These are phyloP conservation scores for Circinella umbellata DNA, from an alignment of 371 early-diverging fungal species.

Conservation along the genomic window DNA sequence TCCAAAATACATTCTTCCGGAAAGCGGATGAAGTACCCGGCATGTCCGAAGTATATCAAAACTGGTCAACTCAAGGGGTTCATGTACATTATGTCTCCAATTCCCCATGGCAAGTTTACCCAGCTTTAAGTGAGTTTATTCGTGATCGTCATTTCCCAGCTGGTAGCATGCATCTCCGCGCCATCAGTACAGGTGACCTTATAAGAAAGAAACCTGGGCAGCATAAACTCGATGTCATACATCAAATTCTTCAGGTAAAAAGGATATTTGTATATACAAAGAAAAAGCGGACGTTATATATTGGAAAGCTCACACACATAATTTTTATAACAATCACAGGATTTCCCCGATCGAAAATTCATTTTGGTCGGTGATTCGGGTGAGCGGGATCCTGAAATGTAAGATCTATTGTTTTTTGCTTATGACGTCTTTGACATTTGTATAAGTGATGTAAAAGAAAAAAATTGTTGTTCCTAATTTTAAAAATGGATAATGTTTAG, in stretches of 20 bases:
- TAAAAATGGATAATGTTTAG: slow-evolving; percentile 15
- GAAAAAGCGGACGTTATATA: no score
- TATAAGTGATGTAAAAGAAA: no score
- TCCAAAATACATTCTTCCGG: slow-evolving; percentile 51
- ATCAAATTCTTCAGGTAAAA: slow-evolving; percentile 33
- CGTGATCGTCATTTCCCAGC: slow-evolving; percentile 38
- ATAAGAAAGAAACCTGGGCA: slow-evolving; percentile 38
- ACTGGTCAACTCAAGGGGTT: slow-evolving; percentile 39
- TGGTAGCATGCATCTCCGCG: slow-evolving; percentile 50
- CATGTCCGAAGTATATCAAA: slow-evolving; percentile 43
- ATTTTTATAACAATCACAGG: slow-evolving; percentile 3
- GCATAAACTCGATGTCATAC: slow-evolving; percentile 45
- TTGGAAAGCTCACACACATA: no score
- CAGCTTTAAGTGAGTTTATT: slow-evolving; percentile 45
- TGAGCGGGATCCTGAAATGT: slow-evolving; percentile 72
- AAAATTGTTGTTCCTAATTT: not conserved
- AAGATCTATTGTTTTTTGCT: slow-evolving; percentile 14
- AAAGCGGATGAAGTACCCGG: slow-evolving; percentile 44
- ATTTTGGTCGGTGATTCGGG: slow-evolving; percentile 76
- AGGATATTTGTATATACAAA: not conserved
- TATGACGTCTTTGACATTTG: not conserved
- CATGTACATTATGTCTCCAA: slow-evolving; percentile 57
- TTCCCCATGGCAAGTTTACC: slow-evolving; percentile 55
- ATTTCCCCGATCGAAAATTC: slow-evolving; percentile 65
- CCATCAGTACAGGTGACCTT: slow-evolving; percentile 37